Evolutionary conservation across 805 yeast species (phyloP).

Genomic region (Saturnispora sekii): DNA sequence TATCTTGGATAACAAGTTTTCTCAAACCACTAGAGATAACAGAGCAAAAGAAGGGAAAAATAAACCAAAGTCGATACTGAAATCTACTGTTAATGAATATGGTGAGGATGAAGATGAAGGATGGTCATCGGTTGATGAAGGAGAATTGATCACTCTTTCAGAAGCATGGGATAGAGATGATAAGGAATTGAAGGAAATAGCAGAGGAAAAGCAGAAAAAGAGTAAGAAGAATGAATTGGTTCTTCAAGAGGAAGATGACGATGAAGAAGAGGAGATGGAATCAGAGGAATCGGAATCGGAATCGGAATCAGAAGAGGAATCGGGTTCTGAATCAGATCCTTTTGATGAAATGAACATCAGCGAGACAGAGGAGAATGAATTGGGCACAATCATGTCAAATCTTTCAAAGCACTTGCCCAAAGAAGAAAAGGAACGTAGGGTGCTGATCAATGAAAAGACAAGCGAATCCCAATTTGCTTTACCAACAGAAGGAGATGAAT

Average conservation of each 20-base stretch:
- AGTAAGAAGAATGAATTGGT: slow-evolving; percentile 15
- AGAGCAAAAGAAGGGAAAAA: background rate
- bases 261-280: slow-evolving; percentile 22
- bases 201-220: slow-evolving; percentile 1
- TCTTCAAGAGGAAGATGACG: slow-evolving; percentile 17
- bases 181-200: slow-evolving; percentile 25
- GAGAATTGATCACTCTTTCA: slow-evolving; percentile 65
- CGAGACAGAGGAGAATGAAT: slow-evolving; percentile 38
- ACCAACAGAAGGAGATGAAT: slow-evolving; percentile 49
- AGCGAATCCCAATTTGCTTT: slow-evolving; percentile 64
- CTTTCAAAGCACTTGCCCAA: slow-evolving; percentile 28
- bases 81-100: slow-evolving; percentile 21
- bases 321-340: slow-evolving; percentile 19
- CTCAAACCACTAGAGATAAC: slow-evolving; percentile 58
- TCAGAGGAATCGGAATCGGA: slow-evolving; percentile 6
- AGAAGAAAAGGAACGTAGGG: slow-evolving; percentile 33
- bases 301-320: slow-evolving; percentile 15
- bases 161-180: slow-evolving; percentile 86
- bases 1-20: slow-evolving; percentile 52
- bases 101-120: slow-evolving; percentile 48
- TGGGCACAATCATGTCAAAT: slow-evolving; percentile 37
- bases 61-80: slow-evolving; percentile 1
- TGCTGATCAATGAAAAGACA: slow-evolving; percentile 39
- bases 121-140: slow-evolving; percentile 68
- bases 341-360: slow-evolving; percentile 21